Conservation (phyloP, 768 basidiomycete species). For the Fomitopsis serialis region DNA sequence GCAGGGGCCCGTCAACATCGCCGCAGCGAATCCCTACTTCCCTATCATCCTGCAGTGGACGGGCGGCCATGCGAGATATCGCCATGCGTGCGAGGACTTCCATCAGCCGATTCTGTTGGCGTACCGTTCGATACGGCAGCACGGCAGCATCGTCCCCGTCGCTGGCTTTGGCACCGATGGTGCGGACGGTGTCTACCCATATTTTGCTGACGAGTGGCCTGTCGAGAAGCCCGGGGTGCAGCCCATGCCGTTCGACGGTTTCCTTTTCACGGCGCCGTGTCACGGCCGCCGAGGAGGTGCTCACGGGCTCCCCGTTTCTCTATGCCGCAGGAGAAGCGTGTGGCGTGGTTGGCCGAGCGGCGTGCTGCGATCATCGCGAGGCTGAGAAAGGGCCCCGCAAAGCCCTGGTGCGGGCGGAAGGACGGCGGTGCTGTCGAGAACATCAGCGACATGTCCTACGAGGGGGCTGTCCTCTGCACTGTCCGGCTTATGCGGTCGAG, state of each 20-base stretch:
- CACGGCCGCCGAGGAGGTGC: constrained; percentile 98
- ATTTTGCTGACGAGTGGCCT: constrained; percentile 94
- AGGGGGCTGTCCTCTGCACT: constrained; percentile 90
- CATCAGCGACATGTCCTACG: constrained; percentile 96
- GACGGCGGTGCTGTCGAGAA: constrained; percentile 82
- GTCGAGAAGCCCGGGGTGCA: constrained; percentile 73
- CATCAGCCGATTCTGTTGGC: constrained; percentile 92
- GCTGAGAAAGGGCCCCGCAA: constrained; percentile 92
- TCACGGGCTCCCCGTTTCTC: constrained; percentile 92
- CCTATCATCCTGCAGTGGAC: constrained; percentile 99
- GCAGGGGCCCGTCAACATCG: constrained; percentile 93
- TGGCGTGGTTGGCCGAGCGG: constrained; percentile 80
- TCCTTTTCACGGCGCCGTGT: constrained; percentile 96
- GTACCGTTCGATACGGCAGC: constrained; percentile 85
- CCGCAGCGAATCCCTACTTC: constrained; percentile 89
- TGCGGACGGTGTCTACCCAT: constrained; percentile 94
- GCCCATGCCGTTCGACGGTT: constrained; percentile 98
- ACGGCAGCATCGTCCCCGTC: constrained; percentile 83
- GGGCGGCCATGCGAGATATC: constrained; percentile 96
- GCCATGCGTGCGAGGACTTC: constrained; percentile 98
- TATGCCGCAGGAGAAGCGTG: constrained; percentile 92
- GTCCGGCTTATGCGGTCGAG: constrained; percentile 90
- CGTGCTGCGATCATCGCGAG: constrained; percentile 86
- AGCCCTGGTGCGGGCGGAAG: constrained; percentile 97
- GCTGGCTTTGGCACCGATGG: constrained; percentile 96